Base-by-base conservation (phyloP, 352 stramenopile species). In the Phytophthora kernoviae region DNA sequence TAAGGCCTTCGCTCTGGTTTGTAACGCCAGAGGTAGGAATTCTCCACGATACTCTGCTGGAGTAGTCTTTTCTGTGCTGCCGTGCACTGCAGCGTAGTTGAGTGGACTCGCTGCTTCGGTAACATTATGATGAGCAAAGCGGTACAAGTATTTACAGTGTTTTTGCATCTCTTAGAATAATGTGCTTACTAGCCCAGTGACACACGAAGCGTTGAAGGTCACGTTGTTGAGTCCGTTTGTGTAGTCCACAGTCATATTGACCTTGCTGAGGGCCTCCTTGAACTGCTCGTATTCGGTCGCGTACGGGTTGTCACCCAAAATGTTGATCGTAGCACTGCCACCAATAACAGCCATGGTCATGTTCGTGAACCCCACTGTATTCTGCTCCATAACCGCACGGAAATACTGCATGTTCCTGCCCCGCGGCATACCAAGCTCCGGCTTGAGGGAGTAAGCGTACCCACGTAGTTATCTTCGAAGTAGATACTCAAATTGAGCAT, bases 401-500 rank as follows among this genome's bases (percentile, higher is more conserved):
- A 87, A 83, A 15, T 69, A 58, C 48, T 87, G 74, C 32, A 71
- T 54, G 37, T 43, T 77, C 21, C 58, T 5, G 0, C 81, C 81
- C 33, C 81, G 71, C 27, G 76, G 74, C 45, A 86, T 62, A 3
- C 77, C 77, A 11, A 76, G 44, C 24, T 77, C 58, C 11, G 76
- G 66, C 12, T 78, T 58, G n/a, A 52, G 34, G 18, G 79, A 85
- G n/a, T 80, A 45, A 1, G 75, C 75, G 58, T 83, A 24, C 81
- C 81, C 15, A 91, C 54, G 65, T 85, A 91, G 30, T 77, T 67
- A 24, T 73, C 47, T 7, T 75, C 64, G 63, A 81, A 87, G 70
- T 87, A 88, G 14, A 89, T 61, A 18, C 65, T 88, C 58, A 91
- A 64, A 62, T 91, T 91, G 52, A 91, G 75, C 22, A 66, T 56